Conservation (phyloP, 208 protist genomes). For the Strigomonas oncopelti region DNA sequence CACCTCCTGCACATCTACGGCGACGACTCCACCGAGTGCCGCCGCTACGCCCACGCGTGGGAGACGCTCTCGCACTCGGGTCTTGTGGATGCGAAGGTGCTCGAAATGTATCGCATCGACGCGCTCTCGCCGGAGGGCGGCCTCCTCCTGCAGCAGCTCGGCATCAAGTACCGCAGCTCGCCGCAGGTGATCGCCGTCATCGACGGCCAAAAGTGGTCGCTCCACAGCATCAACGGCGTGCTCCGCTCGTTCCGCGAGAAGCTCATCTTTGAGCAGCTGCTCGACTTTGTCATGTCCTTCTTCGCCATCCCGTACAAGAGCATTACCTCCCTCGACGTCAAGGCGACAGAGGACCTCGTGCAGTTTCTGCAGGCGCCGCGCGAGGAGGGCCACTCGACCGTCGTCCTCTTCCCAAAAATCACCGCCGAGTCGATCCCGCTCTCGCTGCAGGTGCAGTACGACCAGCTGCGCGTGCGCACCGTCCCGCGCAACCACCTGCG, state of each 20-base stretch:
- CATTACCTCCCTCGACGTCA: conserved; percentile 26
- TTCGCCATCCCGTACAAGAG: conserved; percentile 48
- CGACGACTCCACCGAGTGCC: conserved; percentile 60
- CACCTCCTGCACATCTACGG: conserved; percentile 78
- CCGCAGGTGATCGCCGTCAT: conserved; percentile 55
- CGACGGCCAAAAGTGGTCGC: conserved; percentile 60
- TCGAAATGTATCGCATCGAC: conserved; percentile 85
- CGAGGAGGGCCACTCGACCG: conserved; percentile 20
- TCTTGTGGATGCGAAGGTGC: conserved; percentile 45
- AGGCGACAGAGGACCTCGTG: conserved; percentile 34
- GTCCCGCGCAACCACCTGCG: conserved; percentile 47
- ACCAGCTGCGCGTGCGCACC: conserved; percentile 33
- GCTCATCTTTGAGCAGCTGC: conserved; percentile 31
- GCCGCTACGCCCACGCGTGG: conserved; percentile 55
- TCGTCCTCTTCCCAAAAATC: conserved; percentile 41
- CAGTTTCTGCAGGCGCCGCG: conserved; percentile 49
- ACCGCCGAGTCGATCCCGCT: conserved; percentile 51
- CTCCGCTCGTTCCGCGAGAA: conserved; percentile 32
- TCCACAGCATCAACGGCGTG: conserved; percentile 36
- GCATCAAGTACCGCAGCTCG: conserved; percentile 21
- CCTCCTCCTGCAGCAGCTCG: conserved; percentile 36
- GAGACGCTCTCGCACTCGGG: conserved; percentile 63
- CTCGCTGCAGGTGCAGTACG: conserved; percentile 53
- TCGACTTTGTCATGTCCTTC: conserved; percentile 77
- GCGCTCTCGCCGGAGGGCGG: conserved; percentile 43